These are phyloP conservation scores for Gaultheria prostrata DNA, from an alignment of 148 eudicot species.

Conservation along the genomic window DNA sequence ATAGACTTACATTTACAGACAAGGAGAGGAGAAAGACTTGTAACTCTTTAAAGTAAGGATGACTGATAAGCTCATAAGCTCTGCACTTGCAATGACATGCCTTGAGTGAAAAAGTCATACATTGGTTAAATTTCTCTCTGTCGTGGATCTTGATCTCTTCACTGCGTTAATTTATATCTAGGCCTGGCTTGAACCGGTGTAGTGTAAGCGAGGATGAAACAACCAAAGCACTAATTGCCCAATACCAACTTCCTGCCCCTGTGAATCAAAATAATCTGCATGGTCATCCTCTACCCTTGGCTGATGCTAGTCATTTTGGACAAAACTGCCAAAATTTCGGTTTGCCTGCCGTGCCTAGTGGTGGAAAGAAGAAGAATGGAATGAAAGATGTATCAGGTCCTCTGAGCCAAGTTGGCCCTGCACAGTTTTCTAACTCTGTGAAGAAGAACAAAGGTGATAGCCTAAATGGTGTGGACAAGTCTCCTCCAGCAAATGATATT, in stretches of 20 bases:
- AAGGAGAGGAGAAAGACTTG: neutral
- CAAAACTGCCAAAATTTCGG: slow-evolving; percentile 19
- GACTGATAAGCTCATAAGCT: neutral
- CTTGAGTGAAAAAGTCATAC: neutral
- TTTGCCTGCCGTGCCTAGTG: slow-evolving; percentile 23
- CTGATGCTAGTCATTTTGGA: slow-evolving; percentile 28
- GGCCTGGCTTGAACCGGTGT: slow-evolving; percentile 90
- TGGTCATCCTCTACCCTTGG: slow-evolving; percentile 38
- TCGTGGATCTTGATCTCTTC: slow-evolving; percentile 6
- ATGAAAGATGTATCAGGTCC: slow-evolving; percentile 44
- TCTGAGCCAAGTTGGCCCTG: slow-evolving; percentile 31
- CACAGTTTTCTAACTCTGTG: slow-evolving; percentile 34
- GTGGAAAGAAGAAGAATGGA: slow-evolving; percentile 44
- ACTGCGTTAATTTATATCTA: slow-evolving; percentile 25
- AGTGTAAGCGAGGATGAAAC: slow-evolving; percentile 71
- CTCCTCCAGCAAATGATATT: slow-evolving; percentile 30
- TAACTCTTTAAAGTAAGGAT: neutral
- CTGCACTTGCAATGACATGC: slow-evolving; percentile 1
- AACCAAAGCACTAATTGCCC: slow-evolving; percentile 47
- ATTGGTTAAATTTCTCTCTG: slow-evolving; percentile 2
- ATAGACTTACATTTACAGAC: neutral
- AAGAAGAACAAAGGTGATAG: slow-evolving; percentile 46
- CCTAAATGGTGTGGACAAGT: slow-evolving; percentile 32
- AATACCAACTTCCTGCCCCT: slow-evolving; percentile 38
- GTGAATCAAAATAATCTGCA: slow-evolving; percentile 31